Base-by-base conservation (phyloP, 371 early-diverging fungal species). In the Mucor saturninus region DNA sequence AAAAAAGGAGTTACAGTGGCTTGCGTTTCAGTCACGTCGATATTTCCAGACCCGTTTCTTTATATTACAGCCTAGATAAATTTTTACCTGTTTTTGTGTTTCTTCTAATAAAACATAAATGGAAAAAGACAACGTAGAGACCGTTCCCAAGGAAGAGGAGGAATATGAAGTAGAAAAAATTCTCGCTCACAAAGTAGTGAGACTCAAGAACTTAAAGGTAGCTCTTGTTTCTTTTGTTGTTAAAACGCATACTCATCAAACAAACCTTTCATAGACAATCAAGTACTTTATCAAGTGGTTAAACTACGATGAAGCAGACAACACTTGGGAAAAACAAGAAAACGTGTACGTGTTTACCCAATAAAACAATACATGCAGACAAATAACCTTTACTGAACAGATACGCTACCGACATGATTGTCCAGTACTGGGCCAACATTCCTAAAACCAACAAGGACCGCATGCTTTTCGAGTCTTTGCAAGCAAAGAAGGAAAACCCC, bases 261-360 rank as follows among this genome's bases (percentile, higher is more conserved):
- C 54, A 62, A 72, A 62, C 21, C 52, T 46, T 29, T 1, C 6
- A 10, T 30, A 50, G 50, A 3, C 28, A 26, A 30, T 50, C 30
- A 35, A 21, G 14, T 81, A 73, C 50, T 60, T 64, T 14, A 68
- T 81, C 31, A 78, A 78, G 72, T 81, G 82, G 82, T 56, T 74
- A 39, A 71, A 69, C 9, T 77, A 73, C n/a, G 42, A 35, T 14
- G 64, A 72, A 2, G 51, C 51, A 1, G 74, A 77, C 4, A 76
- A 82, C 32, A 77, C 77, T 1, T 82, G 82, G 82, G 82, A 79
- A 37, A 59, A 59, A 35, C 73, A 73, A 58, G 43, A 57, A 3
- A 65, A 77, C 48, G 63, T 81, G 81, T 81, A 76, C 42, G 67
- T 45, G 2, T 2, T 21, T 15, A 14, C 5, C n/a, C 0, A 15